phyloP scores from a whole-genome alignment of 805 yeast genomes.

The Saccharomycopsis babjevae region DNA sequence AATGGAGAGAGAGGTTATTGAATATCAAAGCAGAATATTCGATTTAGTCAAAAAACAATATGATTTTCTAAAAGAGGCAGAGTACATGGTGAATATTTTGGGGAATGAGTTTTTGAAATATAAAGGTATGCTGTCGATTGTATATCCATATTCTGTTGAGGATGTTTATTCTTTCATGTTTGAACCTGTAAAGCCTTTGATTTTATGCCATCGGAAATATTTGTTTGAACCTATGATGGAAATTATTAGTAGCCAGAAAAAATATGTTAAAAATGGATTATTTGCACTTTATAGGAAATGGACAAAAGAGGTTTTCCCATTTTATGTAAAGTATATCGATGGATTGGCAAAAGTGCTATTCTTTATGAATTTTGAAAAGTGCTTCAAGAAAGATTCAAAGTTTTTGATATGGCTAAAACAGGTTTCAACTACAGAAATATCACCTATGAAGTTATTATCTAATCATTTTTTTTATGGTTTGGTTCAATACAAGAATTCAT shows the following conservation, averaged over 20 bases:
- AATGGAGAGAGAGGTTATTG: constrained; percentile 4
- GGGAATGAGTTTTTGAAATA: constrained; percentile 9
- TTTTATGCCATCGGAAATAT: constrained; percentile 8
- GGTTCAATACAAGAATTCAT: constrained; percentile 13
- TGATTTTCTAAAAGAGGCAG: constrained; percentile 11
- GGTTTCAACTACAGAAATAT: constrained; percentile 3
- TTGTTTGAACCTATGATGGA: constrained; percentile 17
- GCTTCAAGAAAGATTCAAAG: constrained; percentile 7
- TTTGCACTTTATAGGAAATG: constrained; percentile 9
- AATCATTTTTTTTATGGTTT: constrained; percentile 15
- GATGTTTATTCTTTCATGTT: constrained; percentile 9
- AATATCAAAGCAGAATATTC: constrained; percentile 14
- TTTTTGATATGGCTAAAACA: constrained; percentile 12
- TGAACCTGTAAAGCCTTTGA: constrained; percentile 12
- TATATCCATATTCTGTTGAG: constrained; percentile 9
- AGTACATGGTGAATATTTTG: constrained; percentile 8
- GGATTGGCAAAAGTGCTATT: constrained; percentile 11
- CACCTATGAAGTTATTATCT: constrained; percentile 10
- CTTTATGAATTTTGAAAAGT: constrained; percentile 15
- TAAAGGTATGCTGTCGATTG: neutral
- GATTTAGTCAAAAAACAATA: constrained; percentile 15
- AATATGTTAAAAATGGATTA: constrained; percentile 14
- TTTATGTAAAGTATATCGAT: constrained; percentile 14
- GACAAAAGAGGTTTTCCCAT: constrained; percentile 10
- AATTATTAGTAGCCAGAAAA: constrained; percentile 6